Percentiles rank a stretch among this genome's conserved stretches.
Conservation (phyloP, 495 filamentous ascomycete genomes). For the Annulohypoxylon bovei region DNA sequence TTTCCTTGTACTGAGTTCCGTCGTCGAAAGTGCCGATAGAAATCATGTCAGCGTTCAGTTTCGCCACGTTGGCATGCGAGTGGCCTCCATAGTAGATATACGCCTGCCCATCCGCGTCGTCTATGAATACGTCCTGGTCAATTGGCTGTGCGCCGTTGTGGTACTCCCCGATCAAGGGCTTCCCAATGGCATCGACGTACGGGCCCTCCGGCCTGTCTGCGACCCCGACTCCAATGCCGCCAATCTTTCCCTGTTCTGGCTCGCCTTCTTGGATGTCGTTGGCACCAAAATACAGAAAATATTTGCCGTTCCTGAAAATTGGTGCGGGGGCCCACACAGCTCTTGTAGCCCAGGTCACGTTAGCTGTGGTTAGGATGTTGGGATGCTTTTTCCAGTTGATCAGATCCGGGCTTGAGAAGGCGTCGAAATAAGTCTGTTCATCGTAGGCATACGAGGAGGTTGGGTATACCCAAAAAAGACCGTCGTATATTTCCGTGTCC, state of each 20-base stretch:
- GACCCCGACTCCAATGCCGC: conserved; percentile 59
- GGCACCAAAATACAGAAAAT: conserved; percentile 62
- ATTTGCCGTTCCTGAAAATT: conserved; percentile 57
- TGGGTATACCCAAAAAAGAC: conserved; percentile 62
- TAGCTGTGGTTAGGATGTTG: conserved; percentile 49
- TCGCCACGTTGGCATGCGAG: conserved; percentile 55
- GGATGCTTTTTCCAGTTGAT: conserved; percentile 55
- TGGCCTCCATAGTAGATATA: conserved; percentile 64
- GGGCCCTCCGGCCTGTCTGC: conserved; percentile 57
- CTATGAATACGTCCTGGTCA: conserved; percentile 62
- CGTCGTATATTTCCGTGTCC: conserved; percentile 61
- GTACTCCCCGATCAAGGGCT: conserved; percentile 51
- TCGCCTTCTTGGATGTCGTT: conserved; percentile 50
- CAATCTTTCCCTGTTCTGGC: conserved; percentile 24
- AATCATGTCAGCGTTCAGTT: conserved; percentile 59
- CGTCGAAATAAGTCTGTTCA: conserved; percentile 59
- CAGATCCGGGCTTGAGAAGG: conserved; percentile 57
- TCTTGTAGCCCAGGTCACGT: conserved; percentile 58
- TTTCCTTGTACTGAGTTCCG: conserved; percentile 49
- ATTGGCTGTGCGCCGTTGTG: conserved; percentile 59
- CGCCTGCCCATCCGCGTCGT: conserved; percentile 55
- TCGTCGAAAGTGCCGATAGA: conserved; percentile 46
- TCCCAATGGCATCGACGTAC: conserved; percentile 56
- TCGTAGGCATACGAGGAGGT: conserved; percentile 57
- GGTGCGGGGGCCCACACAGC: conserved; percentile 63